These are phyloP conservation scores for Cercospora brassicicola DNA, from an alignment of 2,329 filamentous ascomycete genomes.

Conservation along the genomic window DNA sequence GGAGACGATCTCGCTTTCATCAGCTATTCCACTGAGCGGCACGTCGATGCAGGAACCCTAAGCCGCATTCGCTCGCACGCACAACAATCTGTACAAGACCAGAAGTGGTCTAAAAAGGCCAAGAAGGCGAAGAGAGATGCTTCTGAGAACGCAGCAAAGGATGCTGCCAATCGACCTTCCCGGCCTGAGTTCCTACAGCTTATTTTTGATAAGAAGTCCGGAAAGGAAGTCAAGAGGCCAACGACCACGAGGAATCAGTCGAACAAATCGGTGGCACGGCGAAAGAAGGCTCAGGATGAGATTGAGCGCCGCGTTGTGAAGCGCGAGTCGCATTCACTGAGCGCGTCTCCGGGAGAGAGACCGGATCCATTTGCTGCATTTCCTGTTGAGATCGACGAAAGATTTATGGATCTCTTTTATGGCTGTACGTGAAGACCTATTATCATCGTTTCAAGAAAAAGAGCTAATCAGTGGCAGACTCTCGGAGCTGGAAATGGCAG, in stretches of 20 bases:
- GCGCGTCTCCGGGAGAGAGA: conserved; percentile 16
- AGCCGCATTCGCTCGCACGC: conserved; percentile 26
- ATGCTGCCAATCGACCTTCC: neutral
- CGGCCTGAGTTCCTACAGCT: conserved; percentile 14
- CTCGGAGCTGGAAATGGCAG: conserved; percentile 15
- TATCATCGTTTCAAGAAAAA: too few species aligned
- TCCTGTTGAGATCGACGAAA: conserved; percentile 15
- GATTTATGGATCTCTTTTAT: conserved; percentile 22
- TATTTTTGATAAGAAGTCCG: conserved; percentile 21
- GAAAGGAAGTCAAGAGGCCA: conserved; percentile 15
- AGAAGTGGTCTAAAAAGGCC: conserved; percentile 14
- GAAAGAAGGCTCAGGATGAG: conserved; percentile 1
- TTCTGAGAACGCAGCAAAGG: neutral
- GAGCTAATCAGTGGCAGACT: conserved; percentile 2
- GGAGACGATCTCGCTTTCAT: conserved; percentile 23
- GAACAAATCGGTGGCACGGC: neutral
- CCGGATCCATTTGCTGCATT: conserved; percentile 25
- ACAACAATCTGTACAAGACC: conserved; percentile 26
- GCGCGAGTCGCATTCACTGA: conserved; percentile 17
- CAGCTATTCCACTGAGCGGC: conserved; percentile 19
- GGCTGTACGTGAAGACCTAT: neutral
- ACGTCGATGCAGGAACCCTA: conserved; percentile 21
- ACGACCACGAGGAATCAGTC: neutral
- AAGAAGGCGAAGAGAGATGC: conserved; percentile 3
- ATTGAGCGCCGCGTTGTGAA: conserved; percentile 7